Conservation (phyloP, 352 stramenopile genomes). For the Globisporangium alternatum region DNA sequence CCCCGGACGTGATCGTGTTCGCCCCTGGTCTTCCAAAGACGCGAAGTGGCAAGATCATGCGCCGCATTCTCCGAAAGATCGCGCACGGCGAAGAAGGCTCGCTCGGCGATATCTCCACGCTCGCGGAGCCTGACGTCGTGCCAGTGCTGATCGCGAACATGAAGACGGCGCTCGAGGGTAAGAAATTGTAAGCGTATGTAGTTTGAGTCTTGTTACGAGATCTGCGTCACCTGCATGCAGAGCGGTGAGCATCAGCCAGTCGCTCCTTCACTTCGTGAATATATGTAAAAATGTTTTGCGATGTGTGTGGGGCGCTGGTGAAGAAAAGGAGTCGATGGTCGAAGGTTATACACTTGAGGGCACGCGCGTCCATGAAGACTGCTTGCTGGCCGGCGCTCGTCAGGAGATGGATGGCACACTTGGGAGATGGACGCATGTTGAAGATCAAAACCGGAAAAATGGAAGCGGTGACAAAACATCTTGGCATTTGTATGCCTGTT, state of each 20-base stretch:
- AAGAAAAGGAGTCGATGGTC: too few relatives aligned
- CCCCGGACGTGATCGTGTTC: slow-evolving; percentile 94
- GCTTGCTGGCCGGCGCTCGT: too few relatives aligned
- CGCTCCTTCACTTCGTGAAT: slow-evolving; percentile 2
- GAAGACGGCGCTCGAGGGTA: slow-evolving; percentile 61
- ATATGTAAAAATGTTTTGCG: background rate
- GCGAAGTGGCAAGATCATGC: slow-evolving; percentile 98
- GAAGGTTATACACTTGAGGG: too few relatives aligned
- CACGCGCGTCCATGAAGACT: too few relatives aligned
- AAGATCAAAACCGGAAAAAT: too few relatives aligned
- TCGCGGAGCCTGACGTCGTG: slow-evolving; percentile 96
- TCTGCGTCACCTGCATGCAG: background rate
- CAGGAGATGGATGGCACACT: too few relatives aligned
- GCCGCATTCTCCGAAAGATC: slow-evolving; percentile 98
- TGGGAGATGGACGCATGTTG: too few relatives aligned
- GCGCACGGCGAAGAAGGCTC: slow-evolving; percentile 92
- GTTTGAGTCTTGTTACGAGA: slow-evolving; percentile 5
- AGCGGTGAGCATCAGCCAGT: background rate
- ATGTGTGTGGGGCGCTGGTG: too few relatives aligned
- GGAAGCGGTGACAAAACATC: too few relatives aligned
- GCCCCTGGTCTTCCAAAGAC: slow-evolving; percentile 95
- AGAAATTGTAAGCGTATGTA: slow-evolving; percentile 43
- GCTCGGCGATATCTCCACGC: slow-evolving; percentile 96
- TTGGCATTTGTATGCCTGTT: too few relatives aligned
- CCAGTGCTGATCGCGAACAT: slow-evolving; percentile 90